Conservation (phyloP, 371 early-diverging fungal species). For the Homolaphlyctis polyrhiza region DNA sequence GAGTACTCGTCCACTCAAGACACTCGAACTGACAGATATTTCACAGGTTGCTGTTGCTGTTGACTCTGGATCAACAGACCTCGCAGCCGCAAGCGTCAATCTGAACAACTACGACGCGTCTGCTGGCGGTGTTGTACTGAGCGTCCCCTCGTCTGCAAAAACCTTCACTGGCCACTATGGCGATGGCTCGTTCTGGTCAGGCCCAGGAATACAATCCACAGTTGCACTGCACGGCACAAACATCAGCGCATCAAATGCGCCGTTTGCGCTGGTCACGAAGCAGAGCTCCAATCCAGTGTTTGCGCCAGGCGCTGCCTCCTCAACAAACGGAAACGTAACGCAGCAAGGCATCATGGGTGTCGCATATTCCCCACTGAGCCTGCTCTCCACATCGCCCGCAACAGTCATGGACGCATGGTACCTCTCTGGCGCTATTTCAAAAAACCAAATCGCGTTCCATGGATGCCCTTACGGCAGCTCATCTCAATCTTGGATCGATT, state of each 20-base stretch:
- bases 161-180: not conserved
- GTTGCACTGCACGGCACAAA: not conserved
- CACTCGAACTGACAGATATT: too few relatives aligned
- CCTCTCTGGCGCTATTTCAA: not conserved
- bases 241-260: not conserved
- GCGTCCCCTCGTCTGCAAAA: not conserved
- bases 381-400: not conserved
- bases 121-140: not conserved
- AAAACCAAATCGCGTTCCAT: conserved; percentile 2
- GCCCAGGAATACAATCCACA: not conserved
- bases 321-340: too few relatives aligned
- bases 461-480: not conserved
- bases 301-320: too few relatives aligned
- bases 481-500: not conserved
- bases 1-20: too few relatives aligned
- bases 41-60: not conserved
- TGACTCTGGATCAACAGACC: conserved; percentile 1
- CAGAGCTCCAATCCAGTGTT: not conserved
- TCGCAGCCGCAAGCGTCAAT: not conserved
- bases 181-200: not conserved
- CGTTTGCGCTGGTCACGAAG: not conserved
- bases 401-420: not conserved
- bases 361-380: not conserved
- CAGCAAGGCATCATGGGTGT: not conserved
- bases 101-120: not conserved